Evolutionary conservation across 345 rosid species (phyloP).

Genomic region (Eucalyptus polybractea): DNA sequence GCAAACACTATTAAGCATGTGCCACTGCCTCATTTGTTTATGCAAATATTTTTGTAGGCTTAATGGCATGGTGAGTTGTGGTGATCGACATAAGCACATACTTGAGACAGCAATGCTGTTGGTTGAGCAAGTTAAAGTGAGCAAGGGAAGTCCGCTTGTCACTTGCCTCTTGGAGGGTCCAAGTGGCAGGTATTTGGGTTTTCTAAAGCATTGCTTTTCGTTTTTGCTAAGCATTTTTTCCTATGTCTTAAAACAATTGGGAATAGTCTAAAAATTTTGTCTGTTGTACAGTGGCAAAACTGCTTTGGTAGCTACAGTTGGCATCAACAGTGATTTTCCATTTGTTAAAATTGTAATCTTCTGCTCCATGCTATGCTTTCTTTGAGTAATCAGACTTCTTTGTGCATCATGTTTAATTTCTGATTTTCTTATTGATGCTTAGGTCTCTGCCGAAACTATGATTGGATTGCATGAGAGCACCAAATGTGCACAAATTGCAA

Average conservation of each 20-base stretch:
- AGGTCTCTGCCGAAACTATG: conserved; percentile 92
- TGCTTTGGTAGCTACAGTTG: conserved; percentile 87
- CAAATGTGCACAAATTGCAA: conserved; percentile 79
- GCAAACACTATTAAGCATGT: too few species aligned
- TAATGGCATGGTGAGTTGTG: too few species aligned
- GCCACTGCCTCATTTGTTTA: too few species aligned
- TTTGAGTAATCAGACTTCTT: background rate
- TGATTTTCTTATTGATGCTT: background rate
- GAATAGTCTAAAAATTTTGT: background rate
- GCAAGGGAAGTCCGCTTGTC: conserved; percentile 80
- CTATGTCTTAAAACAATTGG: background rate
- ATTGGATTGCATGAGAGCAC: conserved; percentile 88
- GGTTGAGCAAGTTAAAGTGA: conserved; percentile 89
- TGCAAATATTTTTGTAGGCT: too few species aligned
- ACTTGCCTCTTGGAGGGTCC: conserved; percentile 90
- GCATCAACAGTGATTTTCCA: conserved; percentile 83
- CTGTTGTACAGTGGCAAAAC: conserved; percentile 75
- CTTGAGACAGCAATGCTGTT: conserved; percentile 78
- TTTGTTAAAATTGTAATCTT: conserved; percentile 85
- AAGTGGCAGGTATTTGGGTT: conserved; percentile 61
- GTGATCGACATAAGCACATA: conserved; percentile 55
- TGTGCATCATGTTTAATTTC: background rate
- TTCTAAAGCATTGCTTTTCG: background rate
- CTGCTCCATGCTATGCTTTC: background rate
- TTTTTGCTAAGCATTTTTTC: background rate